Evolutionary conservation across 257 asterid genomes (phyloP).

Genomic region (Solanum ahanhuiri): DNA sequence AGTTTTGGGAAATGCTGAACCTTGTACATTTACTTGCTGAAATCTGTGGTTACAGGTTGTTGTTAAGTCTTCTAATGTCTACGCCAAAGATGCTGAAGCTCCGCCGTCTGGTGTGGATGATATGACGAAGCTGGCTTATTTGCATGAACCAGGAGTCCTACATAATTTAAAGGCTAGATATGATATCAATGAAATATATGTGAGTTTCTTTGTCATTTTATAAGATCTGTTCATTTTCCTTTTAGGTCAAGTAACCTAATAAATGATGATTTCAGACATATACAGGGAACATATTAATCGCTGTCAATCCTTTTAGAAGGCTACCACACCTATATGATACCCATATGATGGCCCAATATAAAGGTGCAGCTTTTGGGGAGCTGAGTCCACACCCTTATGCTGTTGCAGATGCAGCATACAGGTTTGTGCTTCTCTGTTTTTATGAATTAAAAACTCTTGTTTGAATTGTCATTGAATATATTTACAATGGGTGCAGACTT

Average conservation of each 20-base stretch:
- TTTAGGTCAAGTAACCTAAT: conserved; percentile 13
- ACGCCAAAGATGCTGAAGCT: conserved; percentile 90
- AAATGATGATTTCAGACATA: conserved; percentile 52
- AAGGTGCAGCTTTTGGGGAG: conserved; percentile 33
- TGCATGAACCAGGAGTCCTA: conserved; percentile 97
- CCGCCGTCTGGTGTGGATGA: conserved; percentile 99
- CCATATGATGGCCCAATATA: conserved; percentile 88
- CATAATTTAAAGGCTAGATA: conserved; percentile 81
- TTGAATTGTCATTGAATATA: neutral
- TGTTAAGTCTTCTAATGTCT: conserved; percentile 61
- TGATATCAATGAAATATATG: conserved; percentile 95
- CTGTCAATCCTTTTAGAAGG: conserved; percentile 62
- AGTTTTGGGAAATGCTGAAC: neutral
- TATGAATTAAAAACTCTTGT: neutral
- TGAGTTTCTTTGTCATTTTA: conserved; percentile 24
- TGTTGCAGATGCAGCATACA: conserved; percentile 97
- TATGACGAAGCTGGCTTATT: conserved; percentile 96
- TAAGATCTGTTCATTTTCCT: conserved; percentile 1
- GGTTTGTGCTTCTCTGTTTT: conserved; percentile 29
- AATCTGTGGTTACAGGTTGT: conserved; percentile 49
- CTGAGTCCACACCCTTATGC: conserved; percentile 97
- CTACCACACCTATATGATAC: conserved; percentile 51
- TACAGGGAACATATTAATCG: conserved; percentile 93
- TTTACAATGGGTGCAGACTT: conserved; percentile 44
- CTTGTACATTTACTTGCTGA: neutral